Evolutionary conservation across 2,329 filamentous ascomycete species (phyloP), one percentile per base, ranked within the genome.

Genomic region (Cladosporium austrohemisphaericum): DNA sequence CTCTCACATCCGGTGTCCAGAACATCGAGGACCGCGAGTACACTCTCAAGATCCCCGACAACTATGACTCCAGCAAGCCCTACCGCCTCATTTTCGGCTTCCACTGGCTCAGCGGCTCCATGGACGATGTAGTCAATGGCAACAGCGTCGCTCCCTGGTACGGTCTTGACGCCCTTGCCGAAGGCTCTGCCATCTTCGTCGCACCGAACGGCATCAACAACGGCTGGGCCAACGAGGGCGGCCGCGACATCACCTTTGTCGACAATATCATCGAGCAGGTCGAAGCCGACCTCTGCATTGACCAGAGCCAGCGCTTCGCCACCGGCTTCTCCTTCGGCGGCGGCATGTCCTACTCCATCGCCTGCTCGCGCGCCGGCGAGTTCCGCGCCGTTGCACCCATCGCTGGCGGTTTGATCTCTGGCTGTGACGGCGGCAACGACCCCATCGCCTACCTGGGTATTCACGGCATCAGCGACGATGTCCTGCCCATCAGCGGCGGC

Each of bases 331-430:
- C 14, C 26, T 47, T 28, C 33, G 40, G 40, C 26, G 41, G 37
- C 16, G 40, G 37, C 37, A 49, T 49, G 37, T 49, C 38, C 22
- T 45, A 49, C 40, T 23, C 28, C 37, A 44, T 31, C 6, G 63
- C 70, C 57, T 43, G 47, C 38, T 28, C 40, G 6, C 29, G 16
- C 14, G 47, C 47, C 14, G 33, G 33, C 7, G 44, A 47, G 2
- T 47, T 37, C 40, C 36, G 36, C 19, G 46, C 46, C 28, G 33
- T 35, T 2, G 48, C 41, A 6, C 41, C 32, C 26, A 44, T 44
- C 13, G 31, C 40, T 11, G 38, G 20, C 16, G 38, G 38, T 16
- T 28, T 44, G 9, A 38, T 45, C 38, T 23, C 14, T 13, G 38
- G 40, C 25, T 32, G 38, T 20, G 31, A 44, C 5, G 38, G 33